A percentile compares a stretch with the other conserved stretches of the same genome.
These are phyloP conservation scores for Sugiyamaella castrensis DNA, from an alignment of 1,139 yeast genomes.

Conservation along the genomic window DNA sequence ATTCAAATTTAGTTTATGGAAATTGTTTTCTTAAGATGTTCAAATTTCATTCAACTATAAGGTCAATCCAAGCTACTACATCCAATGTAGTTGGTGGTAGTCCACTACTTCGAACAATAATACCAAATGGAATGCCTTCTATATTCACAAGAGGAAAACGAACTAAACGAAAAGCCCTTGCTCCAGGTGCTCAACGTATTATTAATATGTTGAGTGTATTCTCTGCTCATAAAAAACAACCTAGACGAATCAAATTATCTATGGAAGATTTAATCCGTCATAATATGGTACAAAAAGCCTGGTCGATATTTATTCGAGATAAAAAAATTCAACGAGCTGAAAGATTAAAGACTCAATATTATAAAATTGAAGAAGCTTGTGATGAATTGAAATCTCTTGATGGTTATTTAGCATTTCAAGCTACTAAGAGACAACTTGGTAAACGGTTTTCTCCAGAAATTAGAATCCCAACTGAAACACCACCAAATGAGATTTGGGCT, in stretches of 20 bases:
- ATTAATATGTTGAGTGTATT: constrained; percentile 61
- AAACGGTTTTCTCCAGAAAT: constrained; percentile 52
- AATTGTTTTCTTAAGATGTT: no score
- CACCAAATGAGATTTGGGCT: constrained; percentile 84
- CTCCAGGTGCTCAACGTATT: constrained; percentile 63
- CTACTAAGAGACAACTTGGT: constrained; percentile 50
- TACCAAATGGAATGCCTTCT: no score
- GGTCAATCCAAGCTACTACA: no score
- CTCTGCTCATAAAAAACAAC: constrained; percentile 85
- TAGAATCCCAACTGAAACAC: constrained; percentile 86
- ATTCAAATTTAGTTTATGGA: no score
- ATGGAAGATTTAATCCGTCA: constrained; percentile 85
- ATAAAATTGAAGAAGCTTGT: constrained; percentile 69
- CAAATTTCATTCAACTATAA: no score
- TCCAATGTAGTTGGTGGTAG: no score
- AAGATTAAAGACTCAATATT: constrained; percentile 60
- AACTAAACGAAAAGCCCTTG: constrained; percentile 43
- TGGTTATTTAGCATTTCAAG: constrained; percentile 49
- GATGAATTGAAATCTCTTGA: constrained; percentile 56
- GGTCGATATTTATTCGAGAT: constrained; percentile 62
- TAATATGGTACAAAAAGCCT: constrained; percentile 77
- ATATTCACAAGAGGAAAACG: constrained; percentile 42
- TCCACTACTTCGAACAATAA: no score
- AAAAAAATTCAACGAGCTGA: constrained; percentile 40
- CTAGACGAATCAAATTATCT: constrained; percentile 70